Evolutionary conservation across 2,329 filamentous ascomycete genomes (phyloP), one percentile per base, ranked within the genome.

Genomic region (Alternaria viburni): DNA sequence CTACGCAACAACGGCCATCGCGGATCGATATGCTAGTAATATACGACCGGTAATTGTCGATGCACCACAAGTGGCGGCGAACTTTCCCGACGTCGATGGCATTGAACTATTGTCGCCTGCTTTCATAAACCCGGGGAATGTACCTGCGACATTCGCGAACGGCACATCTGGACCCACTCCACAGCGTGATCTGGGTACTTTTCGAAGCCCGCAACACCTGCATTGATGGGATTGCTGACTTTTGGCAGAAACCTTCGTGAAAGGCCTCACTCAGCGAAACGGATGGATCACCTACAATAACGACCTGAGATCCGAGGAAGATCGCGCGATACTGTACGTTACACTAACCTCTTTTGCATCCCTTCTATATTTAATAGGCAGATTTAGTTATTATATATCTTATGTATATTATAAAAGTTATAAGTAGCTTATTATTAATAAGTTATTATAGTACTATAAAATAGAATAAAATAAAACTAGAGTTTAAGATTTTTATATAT

Each of bases 131-230:
- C 49, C 49, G 9, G 19, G n/a, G 8, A 51, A 51, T 3, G 12
- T 51, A 23, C 49, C 49, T 5, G 49, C 49, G 15, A 51, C 17
- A 10, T 51, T 51, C 13, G 28, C 28, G 5, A 51, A 51, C 28
- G 49, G 49, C 9, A 36, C 28, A 1, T 36, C 28, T 0, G 49
- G 49, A 12, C 49, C 49, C 2, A 51, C 49, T n/a, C 28, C 17
- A 4, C 28, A 51, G 28, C 28, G 6, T 11, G 19, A 51, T 15
- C 3, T 51, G 2, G 49, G 49, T 51, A 51, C 3, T 0, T 12
- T 2, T 15, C 12, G 19, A 6, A 3, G 3, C 5, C 2, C 9
- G 7, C 4, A 21, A 13, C 3, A 9, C 0, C 5, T 3, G 4
- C 4, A 30, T 28, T 2, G 10, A 0, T 28, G 26, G 1, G 28